phyloP scores from a whole-genome alignment of 2,329 filamentous ascomycete genomes.

The Cryphonectria carpinicola region DNA sequence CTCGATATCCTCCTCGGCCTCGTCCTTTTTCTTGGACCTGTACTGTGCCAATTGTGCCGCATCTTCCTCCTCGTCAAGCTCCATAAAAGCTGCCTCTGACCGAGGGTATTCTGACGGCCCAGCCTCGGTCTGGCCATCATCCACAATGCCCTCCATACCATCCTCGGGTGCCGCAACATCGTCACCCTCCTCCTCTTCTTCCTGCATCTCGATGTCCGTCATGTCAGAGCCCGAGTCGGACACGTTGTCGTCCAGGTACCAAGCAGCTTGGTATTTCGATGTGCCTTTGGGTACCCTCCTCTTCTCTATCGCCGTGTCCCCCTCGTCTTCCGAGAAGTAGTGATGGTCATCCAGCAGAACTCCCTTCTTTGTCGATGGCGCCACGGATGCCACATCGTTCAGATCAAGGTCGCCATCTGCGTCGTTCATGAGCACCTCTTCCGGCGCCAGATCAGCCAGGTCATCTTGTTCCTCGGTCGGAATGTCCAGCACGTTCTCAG shows the following conservation, averaged over 20 bases:
- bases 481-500: constrained; percentile 65
- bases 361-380: constrained; percentile 69
- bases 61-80: constrained; percentile 80
- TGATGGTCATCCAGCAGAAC: constrained; percentile 96
- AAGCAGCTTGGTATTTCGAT: constrained; percentile 90
- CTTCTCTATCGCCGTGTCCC: constrained; percentile 61
- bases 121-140: constrained; percentile 72
- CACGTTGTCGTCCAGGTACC: constrained; percentile 79
- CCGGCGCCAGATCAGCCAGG: constrained; percentile 80
- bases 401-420: constrained; percentile 58
- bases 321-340: constrained; percentile 92
- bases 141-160: constrained; percentile 72
- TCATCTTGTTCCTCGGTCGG: constrained; percentile 84
- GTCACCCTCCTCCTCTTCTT: constrained; percentile 59
- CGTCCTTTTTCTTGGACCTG: constrained; percentile 74
- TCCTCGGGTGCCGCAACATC: constrained; percentile 74
- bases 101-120: constrained; percentile 89
- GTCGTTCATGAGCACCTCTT: constrained; percentile 75
- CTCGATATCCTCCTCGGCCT: constrained; percentile 87
- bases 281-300: constrained; percentile 87
- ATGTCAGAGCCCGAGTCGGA: constrained; percentile 85
- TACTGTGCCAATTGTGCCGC: constrained; percentile 80
- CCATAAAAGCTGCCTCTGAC: constrained; percentile 83
- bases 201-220: constrained; percentile 64
- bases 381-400: constrained; percentile 46